Base-by-base conservation (phyloP, 1,284 basidiomycete species). In the Agroathelia rolfsii region DNA sequence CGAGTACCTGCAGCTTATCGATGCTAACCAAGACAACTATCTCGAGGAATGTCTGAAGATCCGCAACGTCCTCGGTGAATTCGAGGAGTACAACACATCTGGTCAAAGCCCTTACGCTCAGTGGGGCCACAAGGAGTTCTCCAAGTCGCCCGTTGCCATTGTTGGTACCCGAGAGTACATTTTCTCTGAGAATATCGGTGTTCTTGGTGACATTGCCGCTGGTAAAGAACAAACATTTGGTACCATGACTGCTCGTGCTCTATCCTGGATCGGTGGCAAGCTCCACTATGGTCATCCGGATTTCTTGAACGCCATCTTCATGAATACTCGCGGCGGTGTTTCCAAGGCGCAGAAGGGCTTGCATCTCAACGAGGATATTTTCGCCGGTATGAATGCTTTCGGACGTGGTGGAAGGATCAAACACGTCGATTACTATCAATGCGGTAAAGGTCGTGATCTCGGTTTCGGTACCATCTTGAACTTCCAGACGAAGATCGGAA, bases 221-320 rank as follows among this genome's bases (percentile, higher is more conserved):
- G 95, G 95, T 35, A 99, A 99, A 68, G 95, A 99, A 64, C 95
- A 99, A 64, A 98, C 95, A 23, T 99, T 99, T 62, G 95, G 95
- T 69, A 99, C 95, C 9, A 80, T 98, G 67, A 92, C 94, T 3
- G 94, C 94, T 39, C 83, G 95, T 55, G 85, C 88, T 1, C 66
- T 97, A 39, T 89, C 94, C 3, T 96, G 89, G 79, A 95, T 98
- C 44, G 95, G 95, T 37, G 95, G 94, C 42, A 98, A 98, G 61
- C 69, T 98, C 47, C 95, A 98, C 62, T 98, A 97, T 51, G 95
- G 95, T 49, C 94, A 90, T 56, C 95, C 95, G 4, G 95, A 99
- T 79, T 97, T 99, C 75, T 69, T 99, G 44, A 96, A 96, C 58
- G 94, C 86, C 28, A 78, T 89, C 35, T 99, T 95, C 68, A 98